A percentile compares a stretch with the other conserved stretches of the same genome.
Evolutionary conservation across 257 asterid species (phyloP).

Genomic region (Solanum dulcamara): DNA sequence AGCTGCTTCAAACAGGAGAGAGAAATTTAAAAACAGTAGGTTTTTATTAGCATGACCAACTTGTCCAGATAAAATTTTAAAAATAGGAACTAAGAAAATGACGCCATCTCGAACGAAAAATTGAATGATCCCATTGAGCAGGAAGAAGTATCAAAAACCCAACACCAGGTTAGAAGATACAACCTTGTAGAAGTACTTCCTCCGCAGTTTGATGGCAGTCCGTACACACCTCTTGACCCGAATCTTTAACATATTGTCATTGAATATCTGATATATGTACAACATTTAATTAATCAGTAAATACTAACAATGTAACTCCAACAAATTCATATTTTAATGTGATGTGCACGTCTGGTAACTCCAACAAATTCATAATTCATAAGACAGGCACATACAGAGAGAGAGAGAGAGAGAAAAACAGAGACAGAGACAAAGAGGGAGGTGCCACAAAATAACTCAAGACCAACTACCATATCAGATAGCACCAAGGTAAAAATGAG

Average conservation of each 20-base stretch:
- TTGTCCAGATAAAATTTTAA: background rate
- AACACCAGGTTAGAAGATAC: conserved; percentile 1
- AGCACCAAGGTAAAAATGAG: background rate
- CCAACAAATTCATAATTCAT: background rate
- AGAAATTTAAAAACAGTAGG: background rate
- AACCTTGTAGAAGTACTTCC: conserved; percentile 83
- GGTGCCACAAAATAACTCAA: background rate
- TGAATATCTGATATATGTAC: conserved; percentile 60
- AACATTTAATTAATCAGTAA: background rate
- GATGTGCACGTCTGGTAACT: background rate
- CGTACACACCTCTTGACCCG: conserved; percentile 81
- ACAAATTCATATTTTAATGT: background rate
- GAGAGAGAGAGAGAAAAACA: background rate
- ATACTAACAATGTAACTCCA: background rate
- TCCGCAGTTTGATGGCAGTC: conserved; percentile 84
- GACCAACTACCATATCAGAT: background rate
- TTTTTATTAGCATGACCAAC: background rate
- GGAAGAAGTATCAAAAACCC: background rate
- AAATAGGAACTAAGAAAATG: background rate
- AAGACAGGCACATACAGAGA: background rate
- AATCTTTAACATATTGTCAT: conserved; percentile 73
- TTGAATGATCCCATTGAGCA: background rate
- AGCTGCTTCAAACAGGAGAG: conserved; percentile 40
- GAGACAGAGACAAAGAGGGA: background rate
- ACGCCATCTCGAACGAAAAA: background rate